A percentile compares a stretch with the other conserved stretches of the same genome.
These are phyloP conservation scores for Penicillium desertorum DNA, from an alignment of 495 filamentous ascomycete genomes.

Conservation along the genomic window DNA sequence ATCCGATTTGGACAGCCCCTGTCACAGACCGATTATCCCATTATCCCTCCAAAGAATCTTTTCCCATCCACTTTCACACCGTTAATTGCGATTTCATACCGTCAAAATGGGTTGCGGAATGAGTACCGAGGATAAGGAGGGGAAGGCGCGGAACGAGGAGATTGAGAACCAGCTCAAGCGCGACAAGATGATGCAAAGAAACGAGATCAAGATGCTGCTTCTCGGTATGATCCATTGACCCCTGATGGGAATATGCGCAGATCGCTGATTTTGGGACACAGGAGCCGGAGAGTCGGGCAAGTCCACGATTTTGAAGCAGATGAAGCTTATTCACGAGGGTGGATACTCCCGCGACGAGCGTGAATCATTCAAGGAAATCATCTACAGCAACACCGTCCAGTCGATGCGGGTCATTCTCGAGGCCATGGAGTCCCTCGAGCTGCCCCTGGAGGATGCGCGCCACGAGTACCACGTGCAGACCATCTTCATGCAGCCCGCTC, in stretches of 20 bases:
- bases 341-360: constrained; percentile 58
- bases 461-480: constrained; percentile 94
- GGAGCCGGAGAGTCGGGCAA: constrained; percentile 99
- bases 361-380: constrained; percentile 83
- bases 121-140: constrained; percentile 99
- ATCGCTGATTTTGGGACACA: constrained; percentile 38
- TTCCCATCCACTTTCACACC: constrained; percentile 25
- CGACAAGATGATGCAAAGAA: constrained; percentile 93
- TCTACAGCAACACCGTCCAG: constrained; percentile 97
- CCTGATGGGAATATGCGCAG: not conserved
- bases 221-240: constrained; percentile 64
- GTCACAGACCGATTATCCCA: constrained; percentile 14
- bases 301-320: constrained; percentile 99
- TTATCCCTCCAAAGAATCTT: constrained; percentile 18
- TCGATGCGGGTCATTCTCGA: constrained; percentile 96
- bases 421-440: constrained; percentile 91
- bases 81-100: constrained; percentile 21
- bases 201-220: constrained; percentile 99
- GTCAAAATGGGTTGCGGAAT: constrained; percentile 98
- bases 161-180: constrained; percentile 97
- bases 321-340: constrained; percentile 69
- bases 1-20: constrained; percentile 14
- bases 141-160: constrained; percentile 98
- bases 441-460: constrained; percentile 81
- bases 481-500: constrained; percentile 92